Evolutionary conservation across 805 yeast genomes (phyloP), one percentile per base, ranked within the genome.

Genomic region (Wickerhamiella kazuoi): DNA sequence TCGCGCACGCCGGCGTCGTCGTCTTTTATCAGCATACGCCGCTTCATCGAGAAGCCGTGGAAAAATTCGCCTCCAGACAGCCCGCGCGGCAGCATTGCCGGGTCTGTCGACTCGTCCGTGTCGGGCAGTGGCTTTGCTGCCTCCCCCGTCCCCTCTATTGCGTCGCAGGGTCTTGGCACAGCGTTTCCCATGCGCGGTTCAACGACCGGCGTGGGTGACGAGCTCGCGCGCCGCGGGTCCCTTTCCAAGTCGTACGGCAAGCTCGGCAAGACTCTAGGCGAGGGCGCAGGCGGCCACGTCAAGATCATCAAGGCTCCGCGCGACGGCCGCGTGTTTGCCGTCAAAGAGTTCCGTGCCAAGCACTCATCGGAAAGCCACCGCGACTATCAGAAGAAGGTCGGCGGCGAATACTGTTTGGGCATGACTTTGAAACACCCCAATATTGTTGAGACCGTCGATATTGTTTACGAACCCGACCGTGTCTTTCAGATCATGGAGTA

Each of bases 211-310:
- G 21, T 39, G 4, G 39, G 44, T n/a, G 23, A 42, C 17, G 23
- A 36, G 15, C 21, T 43, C n/a, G 32, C 47, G 6, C 37, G 36
- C 21, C 24, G 28, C 21, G 39, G 41, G 30, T 35, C 40, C 14
- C 44, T 50, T 36, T 72, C 79, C 31, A 82, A 78, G 52, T 64
- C 84, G 48, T 84, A 83, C 56, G 72, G 78, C 38, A 79, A 76
- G 54, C 75, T 79, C 40, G 94, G 94, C 39, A 87, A 83, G 45
- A 79, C 72, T 42, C 65, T 86, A 36, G 96, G 95, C 40, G 90
- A 90, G 17, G 96, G 96, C 39, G 95, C 95, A 2, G 96, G 96
- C 37, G 96, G 96, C 3, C 70, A 78, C 14, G 96, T 86, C 26
- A 74, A 75, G 50, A 64, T 84, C 36, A 77, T 82, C 35, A 75